Evolutionary conservation across 2,329 filamentous ascomycete species (phyloP).

Genomic region (Ceratocystis diversiconidia): DNA sequence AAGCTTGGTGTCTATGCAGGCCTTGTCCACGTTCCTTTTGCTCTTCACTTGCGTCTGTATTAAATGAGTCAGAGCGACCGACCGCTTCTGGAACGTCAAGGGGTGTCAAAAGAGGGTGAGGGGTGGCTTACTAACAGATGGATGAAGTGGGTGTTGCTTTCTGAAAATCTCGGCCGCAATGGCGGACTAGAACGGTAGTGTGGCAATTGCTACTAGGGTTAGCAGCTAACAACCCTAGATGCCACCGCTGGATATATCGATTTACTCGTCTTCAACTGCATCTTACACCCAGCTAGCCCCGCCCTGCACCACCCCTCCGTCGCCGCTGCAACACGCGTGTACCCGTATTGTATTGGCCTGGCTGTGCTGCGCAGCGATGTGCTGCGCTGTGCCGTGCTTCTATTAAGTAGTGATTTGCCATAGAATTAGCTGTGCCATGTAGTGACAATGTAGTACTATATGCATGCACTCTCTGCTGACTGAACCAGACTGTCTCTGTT

Average conservation of each 20-base stretch:
- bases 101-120: background rate
- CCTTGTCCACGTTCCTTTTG: background rate
- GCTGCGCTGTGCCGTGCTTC: background rate
- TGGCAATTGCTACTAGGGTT: background rate
- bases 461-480: background rate
- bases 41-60: background rate
- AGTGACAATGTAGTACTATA: background rate
- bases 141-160: too few species aligned
- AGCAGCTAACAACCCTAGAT: background rate
- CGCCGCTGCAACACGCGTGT: background rate
- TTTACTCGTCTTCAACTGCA: background rate
- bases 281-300: background rate
- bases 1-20: background rate
- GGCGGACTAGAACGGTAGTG: background rate
- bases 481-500: background rate
- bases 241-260: background rate
- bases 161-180: background rate
- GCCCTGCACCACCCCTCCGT: background rate
- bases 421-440: background rate
- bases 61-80: background rate
- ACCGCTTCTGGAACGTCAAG: background rate
- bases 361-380: background rate
- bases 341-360: background rate
- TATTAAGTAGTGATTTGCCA: background rate
- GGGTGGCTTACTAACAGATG: too few species aligned